Evolutionary conservation across 1,139 yeast genomes (phyloP), one percentile per base, ranked within the genome.

Genomic region (Hansenula sp.): DNA sequence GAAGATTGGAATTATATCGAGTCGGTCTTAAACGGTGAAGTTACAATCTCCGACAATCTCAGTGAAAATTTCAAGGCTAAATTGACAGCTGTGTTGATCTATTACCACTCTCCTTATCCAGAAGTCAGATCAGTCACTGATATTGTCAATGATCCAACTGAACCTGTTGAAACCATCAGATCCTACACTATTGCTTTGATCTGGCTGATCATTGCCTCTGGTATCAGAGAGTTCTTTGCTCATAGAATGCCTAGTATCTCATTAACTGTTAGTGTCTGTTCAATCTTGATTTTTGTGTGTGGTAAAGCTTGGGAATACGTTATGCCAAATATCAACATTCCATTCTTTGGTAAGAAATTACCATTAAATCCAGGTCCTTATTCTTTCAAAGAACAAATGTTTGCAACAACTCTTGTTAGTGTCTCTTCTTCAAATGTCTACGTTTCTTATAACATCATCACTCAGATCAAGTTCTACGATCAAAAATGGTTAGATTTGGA

Each of bases 361-460:
- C 59, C 75, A 39, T 51, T 77, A 53, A 70, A 79, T 57, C 79
- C 80, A 2, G 82, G 82, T 8, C 78, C 79, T 6, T 83, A 87
- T 85, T 66, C 72, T 29, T 69, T 65, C 51, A 83, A 83, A 57
- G 92, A 83, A 55, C 87, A 82, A 64, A 76, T 79, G 79, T 64
- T 78, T 45, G 66, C 78, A 3, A 74, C 83, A 0, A 47, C 73
- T 29, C 62, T 72, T 47, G 68, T 69, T 50, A 61, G 69, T 29
- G 66, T 44, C 22, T 68, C 84, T 4, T 75, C 78, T 46, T 21
- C 40, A 11, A 30, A 42, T 14, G 84, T 84, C 49, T 80, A 78
- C 52, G 77, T 77, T 34, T 73, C 82, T 12, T 83, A 77, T 56
- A 75, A 79, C 44, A 69, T 78, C 41, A 64, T 78, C 42, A 74